Percentiles rank a stretch among this genome's conserved stretches.
Conservation (phyloP, 441 rosid species). For the Flueggea neowawraea region DNA sequence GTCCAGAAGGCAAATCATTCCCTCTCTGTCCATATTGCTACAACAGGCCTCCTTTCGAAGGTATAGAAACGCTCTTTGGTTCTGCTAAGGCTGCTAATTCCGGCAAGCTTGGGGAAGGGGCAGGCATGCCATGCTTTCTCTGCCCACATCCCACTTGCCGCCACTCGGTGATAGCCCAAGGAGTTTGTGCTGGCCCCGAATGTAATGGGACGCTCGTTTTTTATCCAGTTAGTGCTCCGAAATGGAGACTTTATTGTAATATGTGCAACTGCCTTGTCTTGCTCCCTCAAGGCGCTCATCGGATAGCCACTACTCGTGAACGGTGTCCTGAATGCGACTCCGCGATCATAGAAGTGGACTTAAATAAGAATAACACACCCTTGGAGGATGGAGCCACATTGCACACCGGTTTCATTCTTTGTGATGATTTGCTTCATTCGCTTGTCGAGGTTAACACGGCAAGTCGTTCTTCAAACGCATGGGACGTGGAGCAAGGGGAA, state of each 20-base stretch:
- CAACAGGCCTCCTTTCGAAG: conserved; percentile 92
- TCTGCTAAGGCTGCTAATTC: conserved; percentile 37
- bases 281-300: conserved; percentile 94
- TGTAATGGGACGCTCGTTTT: conserved; percentile 82
- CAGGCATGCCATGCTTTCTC: conserved; percentile 95
- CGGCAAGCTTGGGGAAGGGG: conserved; percentile 59
- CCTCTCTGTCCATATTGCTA: conserved; percentile 93
- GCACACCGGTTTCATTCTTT: conserved; percentile 77
- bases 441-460: conserved; percentile 89
- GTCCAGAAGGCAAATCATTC: conserved; percentile 90
- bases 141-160: conserved; percentile 90
- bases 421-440: conserved; percentile 90
- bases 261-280: conserved; percentile 83
- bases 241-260: conserved; percentile 93
- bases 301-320: conserved; percentile 58
- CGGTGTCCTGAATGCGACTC: conserved; percentile 80
- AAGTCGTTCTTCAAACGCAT: conserved; percentile 58
- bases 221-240: conserved; percentile 87
- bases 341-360: conserved; percentile 75
- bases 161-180: conserved; percentile 78
- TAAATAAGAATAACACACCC: conserved; percentile 91
- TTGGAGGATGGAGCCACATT: conserved; percentile 77
- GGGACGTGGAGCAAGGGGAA: conserved; percentile 50
- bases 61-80: conserved; percentile 60
- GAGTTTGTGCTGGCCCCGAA: conserved; percentile 96